phyloP scores from a whole-genome alignment of 2,329 filamentous ascomycete genomes.

The Metarhizium rileyi region DNA sequence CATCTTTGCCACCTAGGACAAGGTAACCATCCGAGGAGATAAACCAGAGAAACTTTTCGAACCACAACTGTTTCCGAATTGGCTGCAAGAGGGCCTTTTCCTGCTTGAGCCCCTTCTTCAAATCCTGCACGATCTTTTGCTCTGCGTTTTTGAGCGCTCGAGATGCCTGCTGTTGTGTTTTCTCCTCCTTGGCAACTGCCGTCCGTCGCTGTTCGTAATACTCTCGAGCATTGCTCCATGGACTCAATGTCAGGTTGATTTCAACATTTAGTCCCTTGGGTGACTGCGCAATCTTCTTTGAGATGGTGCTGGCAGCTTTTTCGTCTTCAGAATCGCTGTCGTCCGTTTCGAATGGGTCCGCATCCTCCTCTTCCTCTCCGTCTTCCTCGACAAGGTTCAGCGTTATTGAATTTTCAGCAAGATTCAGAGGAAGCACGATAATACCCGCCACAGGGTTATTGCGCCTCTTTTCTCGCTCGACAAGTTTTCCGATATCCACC shows the following conservation, averaged over 20 bases:
- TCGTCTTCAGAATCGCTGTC: constrained; percentile 42
- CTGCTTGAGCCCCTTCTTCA: constrained; percentile 82
- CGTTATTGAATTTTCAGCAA: constrained; percentile 84
- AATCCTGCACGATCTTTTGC: constrained; percentile 74
- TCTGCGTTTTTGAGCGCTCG: constrained; percentile 84
- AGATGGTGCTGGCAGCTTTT: constrained; percentile 14
- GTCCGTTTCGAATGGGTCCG: constrained; percentile 55
- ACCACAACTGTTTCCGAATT: constrained; percentile 81
- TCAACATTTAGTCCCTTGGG: constrained; percentile 62
- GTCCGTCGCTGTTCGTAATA: constrained; percentile 86
- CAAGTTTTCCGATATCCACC: constrained; percentile 79
- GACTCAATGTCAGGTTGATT: constrained; percentile 70
- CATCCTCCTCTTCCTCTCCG: constrained; percentile 50
- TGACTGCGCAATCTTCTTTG: constrained; percentile 28
- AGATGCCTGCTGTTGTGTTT: constrained; percentile 70
- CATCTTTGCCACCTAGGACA: constrained; percentile 80
- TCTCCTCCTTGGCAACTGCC: constrained; percentile 79
- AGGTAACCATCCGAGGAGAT: constrained; percentile 92
- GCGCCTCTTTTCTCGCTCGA: constrained; percentile 75
- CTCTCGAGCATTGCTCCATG: constrained; percentile 81
- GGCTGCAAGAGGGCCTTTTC: constrained; percentile 82
- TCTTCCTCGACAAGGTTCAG: constrained; percentile 65
- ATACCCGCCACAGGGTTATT: constrained; percentile 78
- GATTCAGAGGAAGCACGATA: constrained; percentile 78
- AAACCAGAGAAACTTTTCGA: constrained; percentile 95